phyloP scores from a whole-genome alignment of 257 asterid species.

The Buddleja alternifolia region DNA sequence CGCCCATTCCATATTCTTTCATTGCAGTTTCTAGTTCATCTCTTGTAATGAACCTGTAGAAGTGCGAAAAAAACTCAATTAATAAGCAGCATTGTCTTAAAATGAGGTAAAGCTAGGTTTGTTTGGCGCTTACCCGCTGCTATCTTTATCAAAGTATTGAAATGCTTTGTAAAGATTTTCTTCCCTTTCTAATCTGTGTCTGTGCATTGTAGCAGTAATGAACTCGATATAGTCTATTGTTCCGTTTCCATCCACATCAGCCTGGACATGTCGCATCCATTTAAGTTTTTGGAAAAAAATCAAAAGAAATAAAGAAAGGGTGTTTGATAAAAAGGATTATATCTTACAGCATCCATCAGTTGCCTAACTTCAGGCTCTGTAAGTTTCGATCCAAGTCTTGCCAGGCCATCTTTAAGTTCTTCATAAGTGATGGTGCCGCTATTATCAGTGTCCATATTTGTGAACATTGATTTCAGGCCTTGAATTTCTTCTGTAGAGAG shows the following conservation, averaged over 20 bases:
- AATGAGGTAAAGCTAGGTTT: not conserved
- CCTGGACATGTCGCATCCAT: constrained; percentile 42
- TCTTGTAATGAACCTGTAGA: constrained; percentile 69
- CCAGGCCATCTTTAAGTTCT: constrained; percentile 80
- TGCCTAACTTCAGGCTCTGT: constrained; percentile 85
- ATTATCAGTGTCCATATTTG: constrained; percentile 82
- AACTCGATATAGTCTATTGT: constrained; percentile 85
- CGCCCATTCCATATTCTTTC: constrained; percentile 82
- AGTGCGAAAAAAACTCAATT: not conserved
- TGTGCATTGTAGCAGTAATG: constrained; percentile 91
- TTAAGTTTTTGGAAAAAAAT: not conserved
- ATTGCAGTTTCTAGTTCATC: constrained; percentile 88
- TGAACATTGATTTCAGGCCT: constrained; percentile 85
- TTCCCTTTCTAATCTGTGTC: constrained; percentile 82
- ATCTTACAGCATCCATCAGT: constrained; percentile 89
- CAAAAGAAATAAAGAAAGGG: not conserved
- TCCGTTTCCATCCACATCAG: constrained; percentile 95
- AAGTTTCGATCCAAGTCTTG: constrained; percentile 86
- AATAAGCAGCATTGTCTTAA: not conserved
- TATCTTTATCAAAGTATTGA: constrained; percentile 78
- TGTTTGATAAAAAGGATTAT: not conserved
- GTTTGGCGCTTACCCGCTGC: constrained; percentile 63
- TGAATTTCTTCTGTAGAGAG: constrained; percentile 83
- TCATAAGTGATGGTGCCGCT: constrained; percentile 85
- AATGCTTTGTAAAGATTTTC: constrained; percentile 82